phyloP scores from a whole-genome alignment of 148 eudicot genomes.

The Bassia scoparia region DNA sequence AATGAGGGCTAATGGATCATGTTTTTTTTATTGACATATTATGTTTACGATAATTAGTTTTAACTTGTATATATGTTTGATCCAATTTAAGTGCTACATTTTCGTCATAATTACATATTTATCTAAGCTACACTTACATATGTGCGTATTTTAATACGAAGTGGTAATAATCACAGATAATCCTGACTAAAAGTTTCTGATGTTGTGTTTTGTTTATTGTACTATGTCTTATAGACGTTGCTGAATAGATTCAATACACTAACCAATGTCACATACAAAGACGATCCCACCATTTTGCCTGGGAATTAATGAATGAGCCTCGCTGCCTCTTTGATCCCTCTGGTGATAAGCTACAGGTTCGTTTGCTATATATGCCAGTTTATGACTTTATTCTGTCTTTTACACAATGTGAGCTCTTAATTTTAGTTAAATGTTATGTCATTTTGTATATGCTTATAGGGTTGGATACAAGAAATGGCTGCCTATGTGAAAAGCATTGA shows the following conservation, averaged over 20 bases:
- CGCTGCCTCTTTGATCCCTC: slow-evolving; percentile 67
- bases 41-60: no score
- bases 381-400: background rate
- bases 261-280: slow-evolving; percentile 76
- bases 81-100: no score
- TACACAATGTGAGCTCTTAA: background rate
- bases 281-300: slow-evolving; percentile 83
- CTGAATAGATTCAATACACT: slow-evolving; percentile 68
- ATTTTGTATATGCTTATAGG: slow-evolving; percentile 34
- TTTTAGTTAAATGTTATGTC: background rate
- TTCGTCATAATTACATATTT: no score
- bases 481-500: slow-evolving; percentile 72
- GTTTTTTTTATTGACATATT: no score
- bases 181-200: background rate
- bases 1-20: no score
- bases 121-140: no score
- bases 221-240: slow-evolving; percentile 44
- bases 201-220: background rate
- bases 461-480: slow-evolving; percentile 91
- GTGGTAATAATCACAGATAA: background rate
- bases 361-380: no score
- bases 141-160: no score
- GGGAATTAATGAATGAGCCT: slow-evolving; percentile 90
- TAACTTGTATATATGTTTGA: no score
- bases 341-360: slow-evolving; percentile 70